Percentiles rank a stretch among this genome's conserved stretches.
Conservation (phyloP, 345 rosid genomes). For the Camelina neglecta region DNA sequence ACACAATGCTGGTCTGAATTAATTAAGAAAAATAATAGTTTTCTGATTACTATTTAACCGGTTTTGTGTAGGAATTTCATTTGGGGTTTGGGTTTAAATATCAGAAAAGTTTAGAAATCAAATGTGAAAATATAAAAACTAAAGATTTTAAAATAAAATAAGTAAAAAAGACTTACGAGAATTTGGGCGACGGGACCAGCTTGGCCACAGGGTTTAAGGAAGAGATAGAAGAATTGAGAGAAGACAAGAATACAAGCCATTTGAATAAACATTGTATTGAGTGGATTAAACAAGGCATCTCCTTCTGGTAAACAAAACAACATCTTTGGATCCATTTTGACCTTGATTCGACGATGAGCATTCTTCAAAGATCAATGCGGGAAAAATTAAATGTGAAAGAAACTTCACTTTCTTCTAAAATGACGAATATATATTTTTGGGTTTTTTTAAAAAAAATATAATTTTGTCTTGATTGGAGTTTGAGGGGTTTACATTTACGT, state of each 20-base stretch:
- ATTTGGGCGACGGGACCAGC: conserved; percentile 91
- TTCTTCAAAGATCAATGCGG: conserved; percentile 32
- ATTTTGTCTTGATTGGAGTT: conserved; percentile 4
- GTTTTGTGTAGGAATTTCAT: no score
- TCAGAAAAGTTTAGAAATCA: neutral
- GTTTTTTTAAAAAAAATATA: neutral
- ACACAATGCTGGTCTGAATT: neutral
- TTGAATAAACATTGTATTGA: conserved; percentile 62
- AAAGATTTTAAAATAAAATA: neutral
- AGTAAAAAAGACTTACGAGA: conserved; percentile 49
- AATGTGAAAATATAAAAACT: neutral
- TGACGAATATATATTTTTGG: conserved; percentile 23
- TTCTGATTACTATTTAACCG: neutral
- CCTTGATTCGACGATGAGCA: conserved; percentile 36
- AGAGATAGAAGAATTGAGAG: conserved; percentile 79
- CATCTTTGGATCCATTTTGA: conserved; percentile 42
- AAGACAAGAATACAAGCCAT: conserved; percentile 76
- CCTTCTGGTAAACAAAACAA: conserved; percentile 47
- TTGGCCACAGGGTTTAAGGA: conserved; percentile 74
- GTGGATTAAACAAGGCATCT: conserved; percentile 66
- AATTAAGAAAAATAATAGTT: neutral
- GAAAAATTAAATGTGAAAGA: conserved; percentile 21
- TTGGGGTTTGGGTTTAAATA: neutral
- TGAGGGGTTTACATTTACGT: conserved; percentile 38
- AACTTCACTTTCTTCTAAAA: conserved; percentile 18